These are phyloP conservation scores for Tympanopsis confertula DNA, from an alignment of 2,329 filamentous ascomycete genomes.

Conservation along the genomic window DNA sequence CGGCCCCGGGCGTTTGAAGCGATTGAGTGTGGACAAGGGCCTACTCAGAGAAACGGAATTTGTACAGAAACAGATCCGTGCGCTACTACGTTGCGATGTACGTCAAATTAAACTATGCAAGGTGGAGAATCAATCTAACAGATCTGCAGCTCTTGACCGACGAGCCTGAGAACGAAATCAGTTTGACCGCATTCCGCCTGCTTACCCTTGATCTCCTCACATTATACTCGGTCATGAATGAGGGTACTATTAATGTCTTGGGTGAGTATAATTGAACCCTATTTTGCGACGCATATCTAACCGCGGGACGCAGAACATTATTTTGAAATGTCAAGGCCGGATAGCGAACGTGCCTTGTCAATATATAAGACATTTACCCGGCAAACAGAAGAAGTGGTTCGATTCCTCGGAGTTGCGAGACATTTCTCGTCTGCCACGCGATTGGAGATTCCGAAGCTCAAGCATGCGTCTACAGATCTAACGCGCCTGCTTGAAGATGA, in stretches of 20 bases:
- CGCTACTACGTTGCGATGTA: constrained; percentile 53
- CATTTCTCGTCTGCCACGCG: constrained; percentile 55
- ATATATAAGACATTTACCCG: constrained; percentile 58
- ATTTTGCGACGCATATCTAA: not conserved
- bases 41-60: constrained; percentile 54
- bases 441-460: constrained; percentile 57
- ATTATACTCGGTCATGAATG: constrained; percentile 59
- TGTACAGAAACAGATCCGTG: constrained; percentile 53
- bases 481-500: constrained; percentile 56
- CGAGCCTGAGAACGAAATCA: constrained; percentile 58
- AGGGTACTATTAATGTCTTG: constrained; percentile 59
- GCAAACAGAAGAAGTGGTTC: constrained; percentile 55
- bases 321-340: constrained; percentile 60
- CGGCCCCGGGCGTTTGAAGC: constrained; percentile 50
- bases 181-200: constrained; percentile 54
- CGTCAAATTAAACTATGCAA: too few relatives aligned
- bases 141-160: constrained; percentile 40
- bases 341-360: constrained; percentile 52
- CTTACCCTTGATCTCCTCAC: constrained; percentile 54
- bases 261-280: constrained; percentile 26
- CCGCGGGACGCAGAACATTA: constrained; percentile 59
- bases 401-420: constrained; percentile 51
- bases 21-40: constrained; percentile 52
- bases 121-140: constrained; percentile 1
- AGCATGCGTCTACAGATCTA: constrained; percentile 57